A percentile compares a stretch with the other conserved stretches of the same genome.
Conservation (phyloP, 108 stramenopile species). For the Nitzschia palea region DNA sequence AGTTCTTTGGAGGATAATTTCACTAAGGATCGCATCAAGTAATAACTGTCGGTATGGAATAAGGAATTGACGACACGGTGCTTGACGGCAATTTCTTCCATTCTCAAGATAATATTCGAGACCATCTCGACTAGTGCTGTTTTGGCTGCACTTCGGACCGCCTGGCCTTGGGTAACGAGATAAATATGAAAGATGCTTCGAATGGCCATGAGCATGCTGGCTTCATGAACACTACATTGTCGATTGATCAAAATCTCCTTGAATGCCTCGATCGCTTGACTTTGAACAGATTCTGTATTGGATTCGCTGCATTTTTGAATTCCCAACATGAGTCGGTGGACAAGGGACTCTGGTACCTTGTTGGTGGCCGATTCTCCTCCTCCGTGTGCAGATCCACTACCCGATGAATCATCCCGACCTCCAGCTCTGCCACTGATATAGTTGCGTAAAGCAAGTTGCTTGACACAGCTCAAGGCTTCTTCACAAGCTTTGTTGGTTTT, state of each 20-base stretch:
- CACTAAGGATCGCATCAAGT: conserved; percentile 95
- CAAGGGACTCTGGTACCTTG: conserved; percentile 27
- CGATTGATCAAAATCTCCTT: conserved; percentile 70
- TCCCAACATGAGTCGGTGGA: conserved; percentile 43
- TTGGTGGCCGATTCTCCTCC: not conserved
- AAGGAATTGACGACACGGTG: conserved; percentile 48
- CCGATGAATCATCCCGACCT: conserved; percentile 40
- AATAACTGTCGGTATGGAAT: conserved; percentile 93
- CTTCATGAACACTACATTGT: conserved; percentile 88
- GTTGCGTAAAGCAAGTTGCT: conserved; percentile 49
- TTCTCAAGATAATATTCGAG: conserved; percentile 84
- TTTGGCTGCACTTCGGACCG: conserved; percentile 82
- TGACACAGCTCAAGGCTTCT: conserved; percentile 60
- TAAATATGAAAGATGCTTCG: conserved; percentile 94
- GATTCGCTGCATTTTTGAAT: conserved; percentile 39
- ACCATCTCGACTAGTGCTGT: conserved; percentile 91
- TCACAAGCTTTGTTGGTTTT: conserved; percentile 63
- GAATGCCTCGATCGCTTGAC: conserved; percentile 50
- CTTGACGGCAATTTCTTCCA: conserved; percentile 75
- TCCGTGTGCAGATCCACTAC: conserved; percentile 24
- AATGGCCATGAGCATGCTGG: conserved; percentile 89
- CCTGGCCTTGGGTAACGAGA: conserved; percentile 73
- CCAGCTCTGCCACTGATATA: conserved; percentile 81
- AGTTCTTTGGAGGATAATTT: conserved; percentile 89
- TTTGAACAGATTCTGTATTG: conserved; percentile 50